Base-by-base conservation (phyloP, 2,329 filamentous ascomycete genomes). In the Nigrospora osmanthi region DNA sequence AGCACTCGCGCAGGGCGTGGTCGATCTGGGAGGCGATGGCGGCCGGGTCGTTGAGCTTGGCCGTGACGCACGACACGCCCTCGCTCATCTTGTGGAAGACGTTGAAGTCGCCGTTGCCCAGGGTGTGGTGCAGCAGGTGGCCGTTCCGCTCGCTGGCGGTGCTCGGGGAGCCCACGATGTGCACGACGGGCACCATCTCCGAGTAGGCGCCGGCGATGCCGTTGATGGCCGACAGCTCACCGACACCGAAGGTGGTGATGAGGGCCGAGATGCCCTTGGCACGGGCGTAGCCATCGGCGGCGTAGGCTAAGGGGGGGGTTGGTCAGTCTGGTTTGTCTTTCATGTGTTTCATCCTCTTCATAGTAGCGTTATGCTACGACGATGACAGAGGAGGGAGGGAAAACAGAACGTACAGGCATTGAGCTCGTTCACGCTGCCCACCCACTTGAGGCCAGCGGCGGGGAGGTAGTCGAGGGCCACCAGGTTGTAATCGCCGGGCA, bases 71-170 rank as follows among this genome's bases (percentile, higher is more conserved):
- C 1, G 87, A 87, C 54, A 94, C 80, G 42, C 80, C 65, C 39
- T 75, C 70, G 60, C 75, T 86, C 84, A 95, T 94, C 58, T 87
- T 78, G 53, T 81, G 75, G 62, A 94, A 95, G 44, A 89, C 86
- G 49, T 85, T 82, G 65, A 87, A 94, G 66, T 94, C 84, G 47
- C 88, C 84, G 54, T 87, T 86, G 45, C 80, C 82, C 2, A 88
- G 76, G 0, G 84, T 87, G 62, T 88, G 85, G 61, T 89, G 84
- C 43, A 80, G 62, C 30, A 76, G 58, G 55, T 67, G 64, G 36
- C 70, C 69, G 50, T 65, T 60, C 46, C 63, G 65, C 54, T 76
- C 72, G 6, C 69, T 69, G 14, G 62, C 49, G 12, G 71, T 74
- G 15, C 65, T 67, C 1, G 74, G 73, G 17, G 69, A 69, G 11